phyloP scores from a whole-genome alignment of 2,329 filamentous ascomycete genomes.

The Intubia oerlemansii region DNA sequence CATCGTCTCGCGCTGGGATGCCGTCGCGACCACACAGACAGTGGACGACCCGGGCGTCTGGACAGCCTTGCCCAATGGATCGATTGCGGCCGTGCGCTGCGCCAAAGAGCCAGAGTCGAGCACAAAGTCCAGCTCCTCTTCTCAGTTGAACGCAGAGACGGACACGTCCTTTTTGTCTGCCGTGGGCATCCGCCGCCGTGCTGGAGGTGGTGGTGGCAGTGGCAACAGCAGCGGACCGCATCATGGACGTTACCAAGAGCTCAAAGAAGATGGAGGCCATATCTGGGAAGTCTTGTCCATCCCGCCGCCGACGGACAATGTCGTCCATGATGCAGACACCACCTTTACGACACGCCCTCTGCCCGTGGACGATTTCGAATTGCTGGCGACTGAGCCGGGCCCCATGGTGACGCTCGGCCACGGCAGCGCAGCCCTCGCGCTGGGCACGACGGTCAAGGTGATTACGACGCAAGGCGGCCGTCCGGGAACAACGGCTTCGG shows the following conservation, averaged over 20 bases:
- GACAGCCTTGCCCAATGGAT: slow-evolving; percentile 38
- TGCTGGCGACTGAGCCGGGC: slow-evolving; percentile 39
- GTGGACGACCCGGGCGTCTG: slow-evolving; percentile 43
- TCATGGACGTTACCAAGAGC: not conserved
- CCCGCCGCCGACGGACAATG: too few species aligned
- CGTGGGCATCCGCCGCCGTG: not conserved
- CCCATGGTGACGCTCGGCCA: slow-evolving; percentile 42
- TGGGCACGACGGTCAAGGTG: slow-evolving; percentile 54
- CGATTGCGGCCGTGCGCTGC: slow-evolving; percentile 39
- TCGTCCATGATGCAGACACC: too few species aligned
- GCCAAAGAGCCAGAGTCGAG: not conserved
- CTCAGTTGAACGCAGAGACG: not conserved
- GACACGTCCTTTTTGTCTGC: too few species aligned
- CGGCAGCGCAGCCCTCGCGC: slow-evolving; percentile 43
- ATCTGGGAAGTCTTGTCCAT: too few species aligned
- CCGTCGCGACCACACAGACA: slow-evolving; percentile 10
- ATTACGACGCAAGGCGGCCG: too few species aligned
- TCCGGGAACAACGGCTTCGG: too few species aligned
- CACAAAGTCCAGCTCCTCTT: not conserved
- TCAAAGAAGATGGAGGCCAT: not conserved
- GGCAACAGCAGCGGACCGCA: not conserved
- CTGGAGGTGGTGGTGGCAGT: too few species aligned
- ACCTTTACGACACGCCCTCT: slow-evolving; percentile 21
- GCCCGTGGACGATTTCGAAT: slow-evolving; percentile 15
- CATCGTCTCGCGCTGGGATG: not conserved